Percentiles rank a stretch among this genome's conserved stretches.
Evolutionary conservation across 352 stramenopile species (phyloP).

Genomic region (Thraustochytrium striatum): DNA sequence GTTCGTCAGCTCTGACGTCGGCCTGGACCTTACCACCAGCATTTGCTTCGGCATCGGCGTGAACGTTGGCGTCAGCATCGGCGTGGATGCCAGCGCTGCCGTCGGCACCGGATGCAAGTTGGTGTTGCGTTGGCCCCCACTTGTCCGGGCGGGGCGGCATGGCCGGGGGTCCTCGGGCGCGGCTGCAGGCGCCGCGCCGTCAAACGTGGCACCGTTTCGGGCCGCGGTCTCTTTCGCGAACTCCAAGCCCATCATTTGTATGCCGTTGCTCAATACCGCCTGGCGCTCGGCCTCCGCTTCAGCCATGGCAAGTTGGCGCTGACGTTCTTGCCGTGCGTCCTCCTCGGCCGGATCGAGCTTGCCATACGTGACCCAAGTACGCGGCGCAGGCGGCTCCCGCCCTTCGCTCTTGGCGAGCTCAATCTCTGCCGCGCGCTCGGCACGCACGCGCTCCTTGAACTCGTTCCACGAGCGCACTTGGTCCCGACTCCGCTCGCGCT

Average conservation of each 20-base stretch:
- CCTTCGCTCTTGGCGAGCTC: conserved; percentile 2
- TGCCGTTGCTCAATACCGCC: background rate
- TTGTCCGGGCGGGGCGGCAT: too few relatives aligned
- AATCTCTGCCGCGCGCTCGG: conserved; percentile 13
- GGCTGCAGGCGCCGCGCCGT: background rate
- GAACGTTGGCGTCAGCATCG: background rate
- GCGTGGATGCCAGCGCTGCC: too few relatives aligned
- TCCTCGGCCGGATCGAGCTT: conserved; percentile 12
- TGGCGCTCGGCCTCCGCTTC: conserved; percentile 32
- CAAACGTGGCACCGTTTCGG: conserved; percentile 9
- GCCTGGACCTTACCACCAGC: background rate
- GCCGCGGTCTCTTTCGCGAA: background rate
- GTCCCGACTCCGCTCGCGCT: conserved; percentile 56
- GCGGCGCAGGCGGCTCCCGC: background rate
- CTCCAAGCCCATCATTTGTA: conserved; percentile 35
- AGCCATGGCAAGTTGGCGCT: background rate
- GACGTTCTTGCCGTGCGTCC: background rate
- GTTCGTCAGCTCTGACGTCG: too few relatives aligned
- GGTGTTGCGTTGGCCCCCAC: too few relatives aligned
- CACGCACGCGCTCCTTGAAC: background rate
- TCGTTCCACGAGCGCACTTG: background rate
- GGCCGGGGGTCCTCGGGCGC: too few relatives aligned
- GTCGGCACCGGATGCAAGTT: too few relatives aligned
- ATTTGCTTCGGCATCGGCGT: background rate
- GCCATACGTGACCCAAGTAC: conserved; percentile 19